Base-by-base conservation (phyloP, 2,329 filamentous ascomycete genomes). In the Ascochyta koolunga region DNA sequence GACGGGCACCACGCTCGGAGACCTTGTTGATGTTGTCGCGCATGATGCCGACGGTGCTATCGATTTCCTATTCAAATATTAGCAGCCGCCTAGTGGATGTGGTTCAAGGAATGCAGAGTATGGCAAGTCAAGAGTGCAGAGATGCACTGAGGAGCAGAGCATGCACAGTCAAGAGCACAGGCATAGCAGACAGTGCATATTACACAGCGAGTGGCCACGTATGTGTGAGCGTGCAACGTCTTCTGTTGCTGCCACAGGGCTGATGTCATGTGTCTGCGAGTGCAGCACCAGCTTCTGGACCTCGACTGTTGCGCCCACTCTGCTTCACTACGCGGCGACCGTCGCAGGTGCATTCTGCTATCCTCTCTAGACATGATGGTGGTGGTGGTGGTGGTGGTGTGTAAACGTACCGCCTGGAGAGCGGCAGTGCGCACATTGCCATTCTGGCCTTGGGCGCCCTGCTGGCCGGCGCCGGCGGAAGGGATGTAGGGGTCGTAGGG, bases 1-100 rank as follows among this genome's bases (percentile, higher is more conserved):
- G 85, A 67, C 88, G 86, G 72, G 92, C 90, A 74, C 95, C 95
- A 83, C 95, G 92, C 78, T 97, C 88, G 37, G 90, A 92, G 59
- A 96, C 91, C 79, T 95, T 96, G 82, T 93, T 92, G 83, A 99
- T 96, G 81, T 99, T 99, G 77, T 96, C 89, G 71, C 90, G 87
- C 93, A 99, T 97, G 65, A 95, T 90, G 73, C 89, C 89, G 69
- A 97, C 91, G 45, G 93, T 96, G 73, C 93, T 90, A 77, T 98
- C 89, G 78, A 99, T 96, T 96, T 98, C 90, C 95, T 99, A 41
- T 11, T 2, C n/a, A 25, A 18, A 16, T 25, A 27, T 56, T 25
- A 56, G 54, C 31, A 36, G 31, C 22, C 45, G 54, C 51, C 36
- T 41, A 38, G 16, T 2, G 22, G 5, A 13, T 16, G 16, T 9